Evolutionary conservation across 345 rosid species (phyloP).

Genomic region (Firmiana major): DNA sequence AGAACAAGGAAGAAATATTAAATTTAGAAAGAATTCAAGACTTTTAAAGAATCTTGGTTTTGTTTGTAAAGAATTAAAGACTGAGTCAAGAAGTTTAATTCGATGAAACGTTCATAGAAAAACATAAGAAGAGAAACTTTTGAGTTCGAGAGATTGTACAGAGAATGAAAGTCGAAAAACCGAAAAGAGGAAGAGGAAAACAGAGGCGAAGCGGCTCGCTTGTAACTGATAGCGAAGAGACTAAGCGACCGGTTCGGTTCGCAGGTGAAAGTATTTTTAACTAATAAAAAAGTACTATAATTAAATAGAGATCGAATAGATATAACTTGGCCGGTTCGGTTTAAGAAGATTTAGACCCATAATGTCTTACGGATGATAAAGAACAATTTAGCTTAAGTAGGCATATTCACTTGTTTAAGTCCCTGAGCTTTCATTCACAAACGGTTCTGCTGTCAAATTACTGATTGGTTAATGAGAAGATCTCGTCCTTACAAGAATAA

Average conservation of each 20-base stretch:
- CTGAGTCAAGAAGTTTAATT: not conserved
- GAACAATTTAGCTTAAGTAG: too few relatives aligned
- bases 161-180: not conserved
- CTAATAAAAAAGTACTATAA: too few relatives aligned
- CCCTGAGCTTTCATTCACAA: not conserved
- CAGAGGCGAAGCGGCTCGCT: constrained; percentile 2
- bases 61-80: not conserved
- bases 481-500: not conserved
- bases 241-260: not conserved
- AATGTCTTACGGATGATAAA: too few relatives aligned
- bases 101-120: not conserved
- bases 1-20: not conserved
- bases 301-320: too few relatives aligned
- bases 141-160: not conserved
- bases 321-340: too few relatives aligned
- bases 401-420: not conserved
- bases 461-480: too few relatives aligned
- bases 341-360: too few relatives aligned
- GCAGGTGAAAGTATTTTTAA: not conserved
- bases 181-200: too few relatives aligned
- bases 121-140: not conserved
- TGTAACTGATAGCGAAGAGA: not conserved
- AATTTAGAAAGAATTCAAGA: not conserved
- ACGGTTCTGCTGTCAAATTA: not conserved
- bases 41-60: not conserved